Evolutionary conservation across 441 rosid species (phyloP).

Genomic region (Arabidopsis lyrata): DNA sequence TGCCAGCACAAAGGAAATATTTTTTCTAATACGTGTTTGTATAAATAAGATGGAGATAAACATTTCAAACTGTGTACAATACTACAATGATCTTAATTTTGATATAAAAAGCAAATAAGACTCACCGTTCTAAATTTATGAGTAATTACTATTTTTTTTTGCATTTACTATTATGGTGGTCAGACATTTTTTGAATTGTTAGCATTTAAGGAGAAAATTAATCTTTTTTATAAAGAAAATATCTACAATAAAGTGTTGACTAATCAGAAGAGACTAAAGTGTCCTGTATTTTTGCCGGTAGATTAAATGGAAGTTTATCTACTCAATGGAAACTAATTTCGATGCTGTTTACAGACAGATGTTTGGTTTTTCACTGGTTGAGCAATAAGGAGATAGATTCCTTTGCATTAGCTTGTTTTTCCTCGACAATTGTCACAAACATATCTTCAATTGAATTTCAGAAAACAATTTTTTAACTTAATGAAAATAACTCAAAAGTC

Average conservation of each 20-base stretch:
- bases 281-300: background rate
- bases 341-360: background rate
- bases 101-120: background rate
- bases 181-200: conserved; percentile 22
- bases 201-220: conserved; percentile 4
- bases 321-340: background rate
- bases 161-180: conserved; percentile 10
- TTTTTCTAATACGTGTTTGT: background rate
- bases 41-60: background rate
- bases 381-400: background rate
- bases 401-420: background rate
- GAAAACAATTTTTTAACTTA: background rate
- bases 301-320: background rate
- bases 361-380: background rate
- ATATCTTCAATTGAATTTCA: background rate
- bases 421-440: background rate
- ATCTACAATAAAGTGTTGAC: background rate
- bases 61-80: background rate
- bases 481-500: background rate
- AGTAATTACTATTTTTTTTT: conserved; percentile 4
- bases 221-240: background rate
- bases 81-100: background rate
- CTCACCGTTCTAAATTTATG: background rate
- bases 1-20: background rate
- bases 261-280: background rate